Conservation (phyloP, 2,329 filamentous ascomycete species). For the Arthrinium puccinioides region DNA sequence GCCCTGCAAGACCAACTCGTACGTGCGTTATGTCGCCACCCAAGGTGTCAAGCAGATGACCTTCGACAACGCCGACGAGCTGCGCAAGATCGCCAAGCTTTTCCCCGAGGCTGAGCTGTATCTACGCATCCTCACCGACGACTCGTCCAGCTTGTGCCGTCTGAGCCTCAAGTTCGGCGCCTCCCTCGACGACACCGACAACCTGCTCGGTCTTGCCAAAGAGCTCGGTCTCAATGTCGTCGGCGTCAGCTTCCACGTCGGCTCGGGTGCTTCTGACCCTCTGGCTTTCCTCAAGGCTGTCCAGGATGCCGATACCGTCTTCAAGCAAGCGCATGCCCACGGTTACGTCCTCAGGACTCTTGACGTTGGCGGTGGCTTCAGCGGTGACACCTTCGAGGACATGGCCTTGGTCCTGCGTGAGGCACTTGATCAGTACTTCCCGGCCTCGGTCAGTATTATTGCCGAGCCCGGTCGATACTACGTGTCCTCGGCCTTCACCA, state of each 20-base stretch:
- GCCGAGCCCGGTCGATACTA: slow-evolving; percentile 97
- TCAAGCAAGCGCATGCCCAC: slow-evolving; percentile 70
- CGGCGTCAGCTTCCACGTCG: slow-evolving; percentile 96
- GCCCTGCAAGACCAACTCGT: slow-evolving; percentile 99
- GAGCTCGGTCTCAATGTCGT: slow-evolving; percentile 83
- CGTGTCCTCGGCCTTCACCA: slow-evolving; percentile 84
- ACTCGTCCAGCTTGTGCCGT: slow-evolving; percentile 88
- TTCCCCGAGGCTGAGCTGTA: slow-evolving; percentile 86
- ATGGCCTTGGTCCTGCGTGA: slow-evolving; percentile 77
- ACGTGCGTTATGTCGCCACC: slow-evolving; percentile 81
- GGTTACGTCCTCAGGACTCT: slow-evolving; percentile 81
- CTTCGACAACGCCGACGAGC: slow-evolving; percentile 96
- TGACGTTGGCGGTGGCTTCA: slow-evolving; percentile 92
- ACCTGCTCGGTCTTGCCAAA: slow-evolving; percentile 72
- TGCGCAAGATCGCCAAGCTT: slow-evolving; percentile 93
- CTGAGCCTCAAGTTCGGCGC: slow-evolving; percentile 97
- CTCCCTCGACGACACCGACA: slow-evolving; percentile 71
- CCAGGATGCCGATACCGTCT: slow-evolving; percentile 78
- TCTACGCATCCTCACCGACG: slow-evolving; percentile 91
- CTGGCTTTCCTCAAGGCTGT: slow-evolving; percentile 86
- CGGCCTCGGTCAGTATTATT: slow-evolving; percentile 73
- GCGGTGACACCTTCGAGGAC: slow-evolving; percentile 79
- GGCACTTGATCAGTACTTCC: slow-evolving; percentile 84
- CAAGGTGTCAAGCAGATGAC: slow-evolving; percentile 95
- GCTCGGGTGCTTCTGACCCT: slow-evolving; percentile 93